phyloP scores from a whole-genome alignment of 1,284 basidiomycete genomes.

The Boletus smithii region DNA sequence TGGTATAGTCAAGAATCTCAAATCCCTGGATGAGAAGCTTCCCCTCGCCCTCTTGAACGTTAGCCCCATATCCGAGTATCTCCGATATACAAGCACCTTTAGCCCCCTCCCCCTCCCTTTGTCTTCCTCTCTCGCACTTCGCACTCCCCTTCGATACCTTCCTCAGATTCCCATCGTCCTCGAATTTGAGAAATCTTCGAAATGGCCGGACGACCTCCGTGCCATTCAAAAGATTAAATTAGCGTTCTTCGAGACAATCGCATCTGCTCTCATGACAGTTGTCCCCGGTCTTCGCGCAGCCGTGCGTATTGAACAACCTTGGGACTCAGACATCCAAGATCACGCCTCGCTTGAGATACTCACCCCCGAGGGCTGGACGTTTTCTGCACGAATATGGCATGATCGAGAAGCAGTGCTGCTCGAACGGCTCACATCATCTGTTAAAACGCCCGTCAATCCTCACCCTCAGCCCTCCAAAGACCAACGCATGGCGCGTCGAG shows the following conservation, averaged over 20 bases:
- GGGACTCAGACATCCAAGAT: conserved; percentile 63
- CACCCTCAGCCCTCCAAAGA: conserved; percentile 16
- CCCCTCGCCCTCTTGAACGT: conserved; percentile 82
- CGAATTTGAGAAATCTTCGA: conserved; percentile 87
- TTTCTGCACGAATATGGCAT: conserved; percentile 81
- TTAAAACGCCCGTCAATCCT: conserved; percentile 25
- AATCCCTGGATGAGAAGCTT: conserved; percentile 72
- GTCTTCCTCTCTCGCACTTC: conserved; percentile 46
- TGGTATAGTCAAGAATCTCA: conserved; percentile 72
- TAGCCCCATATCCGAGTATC: conserved; percentile 66
- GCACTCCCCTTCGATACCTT: conserved; percentile 59
- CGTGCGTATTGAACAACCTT: conserved; percentile 54
- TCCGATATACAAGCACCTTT: conserved; percentile 86
- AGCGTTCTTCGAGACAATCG: conserved; percentile 84
- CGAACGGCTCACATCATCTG: conserved; percentile 58
- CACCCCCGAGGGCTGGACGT: conserved; percentile 84
- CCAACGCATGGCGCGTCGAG: conserved; percentile 51
- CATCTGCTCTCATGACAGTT: conserved; percentile 55
- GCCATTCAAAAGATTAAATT: conserved; percentile 96
- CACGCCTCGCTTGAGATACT: conserved; percentile 74
- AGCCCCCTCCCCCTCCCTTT: conserved; percentile 57
- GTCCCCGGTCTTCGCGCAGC: conserved; percentile 51
- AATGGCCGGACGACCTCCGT: conserved; percentile 93
- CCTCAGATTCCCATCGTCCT: conserved; percentile 72
- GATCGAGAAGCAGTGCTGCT: conserved; percentile 83